phyloP scores from a whole-genome alignment of 169 alveolate species.

The Amoebophrya sp. region DNA sequence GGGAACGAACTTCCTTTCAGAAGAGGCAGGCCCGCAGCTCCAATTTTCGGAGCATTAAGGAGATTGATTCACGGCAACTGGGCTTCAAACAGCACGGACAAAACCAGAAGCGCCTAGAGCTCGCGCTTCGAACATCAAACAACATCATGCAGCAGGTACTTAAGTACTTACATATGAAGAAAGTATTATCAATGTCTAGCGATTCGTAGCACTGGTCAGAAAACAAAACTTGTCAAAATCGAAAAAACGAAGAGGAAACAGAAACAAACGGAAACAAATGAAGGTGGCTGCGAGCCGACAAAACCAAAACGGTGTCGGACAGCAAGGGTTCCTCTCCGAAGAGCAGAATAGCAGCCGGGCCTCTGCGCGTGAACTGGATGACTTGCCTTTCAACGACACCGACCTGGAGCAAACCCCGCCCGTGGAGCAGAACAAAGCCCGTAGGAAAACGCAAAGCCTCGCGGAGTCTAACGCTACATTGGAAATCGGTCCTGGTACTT shows the following conservation, averaged over 20 bases:
- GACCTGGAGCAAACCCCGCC: no score
- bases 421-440: no score
- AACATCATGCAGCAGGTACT: background rate
- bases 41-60: background rate
- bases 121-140: background rate
- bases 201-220: background rate
- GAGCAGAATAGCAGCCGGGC: no score
- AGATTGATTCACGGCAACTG: background rate
- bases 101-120: background rate
- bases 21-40: background rate
- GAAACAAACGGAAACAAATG: background rate
- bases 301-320: no score
- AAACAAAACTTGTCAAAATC: background rate
- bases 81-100: background rate
- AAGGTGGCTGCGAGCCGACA: background rate
- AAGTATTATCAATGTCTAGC: background rate
- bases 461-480: no score
- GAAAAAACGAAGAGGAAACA: background rate
- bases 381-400: no score
- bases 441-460: no score
- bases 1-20: background rate
- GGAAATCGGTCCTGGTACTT: background rate
- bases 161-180: background rate
- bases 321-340: no score
- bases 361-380: no score